phyloP scores from a whole-genome alignment of 106 monocot species.

The Dendrobium nobile region DNA sequence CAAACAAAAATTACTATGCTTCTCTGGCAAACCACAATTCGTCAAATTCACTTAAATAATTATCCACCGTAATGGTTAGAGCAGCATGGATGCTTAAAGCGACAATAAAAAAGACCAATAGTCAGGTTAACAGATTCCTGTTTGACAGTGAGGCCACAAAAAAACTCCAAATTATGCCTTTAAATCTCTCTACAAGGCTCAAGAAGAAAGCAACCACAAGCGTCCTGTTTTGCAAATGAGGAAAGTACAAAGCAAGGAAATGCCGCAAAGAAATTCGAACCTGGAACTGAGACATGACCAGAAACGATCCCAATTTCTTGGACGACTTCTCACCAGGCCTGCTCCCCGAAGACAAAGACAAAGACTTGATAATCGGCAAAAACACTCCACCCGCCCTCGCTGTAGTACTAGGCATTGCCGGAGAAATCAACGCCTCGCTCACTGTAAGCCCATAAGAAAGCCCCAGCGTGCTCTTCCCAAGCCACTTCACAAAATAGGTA shows the following conservation, averaged over 20 bases:
- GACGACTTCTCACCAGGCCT: slow-evolving; percentile 55
- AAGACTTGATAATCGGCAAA: slow-evolving; percentile 79
- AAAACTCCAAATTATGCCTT: no score
- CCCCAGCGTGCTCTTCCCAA: slow-evolving; percentile 84
- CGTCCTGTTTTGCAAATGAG: background rate
- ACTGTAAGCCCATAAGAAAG: slow-evolving; percentile 73
- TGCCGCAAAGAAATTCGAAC: slow-evolving; percentile 16
- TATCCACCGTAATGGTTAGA: no score
- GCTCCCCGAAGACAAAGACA: slow-evolving; percentile 77
- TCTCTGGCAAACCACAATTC: no score
- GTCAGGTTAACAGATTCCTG: no score
- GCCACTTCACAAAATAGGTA: slow-evolving; percentile 87
- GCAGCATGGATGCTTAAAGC: no score
- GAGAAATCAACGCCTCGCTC: slow-evolving; percentile 78
- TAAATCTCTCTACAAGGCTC: no score
- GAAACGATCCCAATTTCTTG: slow-evolving; percentile 75
- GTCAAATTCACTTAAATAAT: no score
- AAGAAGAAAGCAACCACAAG: no score
- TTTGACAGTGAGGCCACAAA: no score
- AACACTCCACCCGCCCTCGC: slow-evolving; percentile 93
- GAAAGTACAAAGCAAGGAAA: background rate
- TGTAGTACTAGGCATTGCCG: slow-evolving; percentile 96
- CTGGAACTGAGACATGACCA: slow-evolving; percentile 87
- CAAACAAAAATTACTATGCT: no score
- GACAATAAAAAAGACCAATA: no score